Evolutionary conservation across 495 filamentous ascomycete species (phyloP).

Genomic region (Chaetomium fimeti): DNA sequence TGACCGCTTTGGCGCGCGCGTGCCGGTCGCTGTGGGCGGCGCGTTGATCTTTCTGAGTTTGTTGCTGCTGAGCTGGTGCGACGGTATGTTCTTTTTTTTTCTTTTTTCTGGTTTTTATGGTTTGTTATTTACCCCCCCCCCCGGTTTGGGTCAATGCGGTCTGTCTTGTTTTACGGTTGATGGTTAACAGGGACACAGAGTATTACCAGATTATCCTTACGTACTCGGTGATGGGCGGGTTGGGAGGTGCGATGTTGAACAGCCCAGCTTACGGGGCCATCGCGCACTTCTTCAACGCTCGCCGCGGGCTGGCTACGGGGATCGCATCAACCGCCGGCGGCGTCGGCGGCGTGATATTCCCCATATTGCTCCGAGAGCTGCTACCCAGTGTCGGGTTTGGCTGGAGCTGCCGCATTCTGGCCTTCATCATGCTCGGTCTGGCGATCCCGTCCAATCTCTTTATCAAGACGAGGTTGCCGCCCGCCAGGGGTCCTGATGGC

Average conservation of each 20-base stretch:
- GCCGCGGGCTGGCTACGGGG: constrained; percentile 63
- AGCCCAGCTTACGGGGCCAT: constrained; percentile 59
- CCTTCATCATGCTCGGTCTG: constrained; percentile 56
- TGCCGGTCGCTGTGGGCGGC: constrained; percentile 54
- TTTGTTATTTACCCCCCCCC: no score
- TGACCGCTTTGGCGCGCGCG: constrained; percentile 58
- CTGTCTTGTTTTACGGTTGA: neutral
- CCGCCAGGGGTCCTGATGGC: constrained; percentile 31
- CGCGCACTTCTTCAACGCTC: constrained; percentile 63
- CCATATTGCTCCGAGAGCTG: constrained; percentile 52
- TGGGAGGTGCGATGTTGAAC: constrained; percentile 58
- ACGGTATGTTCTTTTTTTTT: constrained; percentile 32
- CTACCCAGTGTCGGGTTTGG: constrained; percentile 55
- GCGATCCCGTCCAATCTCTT: constrained; percentile 54
- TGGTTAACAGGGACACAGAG: constrained; percentile 31
- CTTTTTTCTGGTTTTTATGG: no score
- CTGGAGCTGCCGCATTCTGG: constrained; percentile 59
- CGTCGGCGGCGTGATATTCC: constrained; percentile 62
- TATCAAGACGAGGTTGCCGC: constrained; percentile 53
- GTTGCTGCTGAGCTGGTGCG: constrained; percentile 53
- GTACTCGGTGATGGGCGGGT: constrained; percentile 56
- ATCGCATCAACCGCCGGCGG: constrained; percentile 60
- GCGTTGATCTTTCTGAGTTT: constrained; percentile 53
- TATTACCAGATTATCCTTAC: constrained; percentile 70
- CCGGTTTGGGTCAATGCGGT: no score